These are phyloP conservation scores for Ulmus americana DNA, from an alignment of 331 rosid species.

Conservation along the genomic window DNA sequence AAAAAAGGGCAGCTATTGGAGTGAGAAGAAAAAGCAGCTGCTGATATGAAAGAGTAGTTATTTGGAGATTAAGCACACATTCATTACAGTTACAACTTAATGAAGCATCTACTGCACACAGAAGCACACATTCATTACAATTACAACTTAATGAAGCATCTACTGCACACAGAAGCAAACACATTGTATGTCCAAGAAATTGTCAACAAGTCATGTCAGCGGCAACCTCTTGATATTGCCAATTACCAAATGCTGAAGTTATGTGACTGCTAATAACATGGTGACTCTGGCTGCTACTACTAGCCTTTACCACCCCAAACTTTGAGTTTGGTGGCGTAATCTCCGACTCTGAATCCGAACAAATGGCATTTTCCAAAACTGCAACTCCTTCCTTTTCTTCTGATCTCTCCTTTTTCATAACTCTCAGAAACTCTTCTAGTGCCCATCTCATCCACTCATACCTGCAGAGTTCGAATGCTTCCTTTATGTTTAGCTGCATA, in stretches of 20 bases:
- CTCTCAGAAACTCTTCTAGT: slow-evolving; percentile 49
- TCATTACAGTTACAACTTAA: background rate
- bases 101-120: too few species aligned
- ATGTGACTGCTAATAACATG: slow-evolving; percentile 29
- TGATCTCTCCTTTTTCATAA: slow-evolving; percentile 21
- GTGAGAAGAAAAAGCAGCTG: too few species aligned
- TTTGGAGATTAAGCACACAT: background rate
- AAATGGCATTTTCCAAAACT: too few species aligned
- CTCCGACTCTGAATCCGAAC: too few species aligned
- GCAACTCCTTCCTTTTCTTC: too few species aligned
- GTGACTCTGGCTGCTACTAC: slow-evolving; percentile 22
- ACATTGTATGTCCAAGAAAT: too few species aligned
- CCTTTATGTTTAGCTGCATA: slow-evolving; percentile 44
- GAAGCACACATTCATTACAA: background rate
- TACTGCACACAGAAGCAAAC: too few species aligned
- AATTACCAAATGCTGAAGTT: slow-evolving; percentile 25
- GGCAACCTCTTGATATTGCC: slow-evolving; percentile 38
- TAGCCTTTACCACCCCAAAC: slow-evolving; percentile 20
- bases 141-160: background rate
- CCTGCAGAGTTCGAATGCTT: slow-evolving; percentile 67
- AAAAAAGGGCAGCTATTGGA: too few species aligned
- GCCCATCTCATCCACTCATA: slow-evolving; percentile 83
- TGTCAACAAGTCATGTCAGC: slow-evolving; percentile 16
- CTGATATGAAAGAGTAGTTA: too few species aligned
- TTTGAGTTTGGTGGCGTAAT: too few species aligned